A percentile compares a stretch with the other conserved stretches of the same genome.
phyloP scores from a whole-genome alignment of 2,329 filamentous ascomycete genomes.

The Ceratocystis harringtonii region DNA sequence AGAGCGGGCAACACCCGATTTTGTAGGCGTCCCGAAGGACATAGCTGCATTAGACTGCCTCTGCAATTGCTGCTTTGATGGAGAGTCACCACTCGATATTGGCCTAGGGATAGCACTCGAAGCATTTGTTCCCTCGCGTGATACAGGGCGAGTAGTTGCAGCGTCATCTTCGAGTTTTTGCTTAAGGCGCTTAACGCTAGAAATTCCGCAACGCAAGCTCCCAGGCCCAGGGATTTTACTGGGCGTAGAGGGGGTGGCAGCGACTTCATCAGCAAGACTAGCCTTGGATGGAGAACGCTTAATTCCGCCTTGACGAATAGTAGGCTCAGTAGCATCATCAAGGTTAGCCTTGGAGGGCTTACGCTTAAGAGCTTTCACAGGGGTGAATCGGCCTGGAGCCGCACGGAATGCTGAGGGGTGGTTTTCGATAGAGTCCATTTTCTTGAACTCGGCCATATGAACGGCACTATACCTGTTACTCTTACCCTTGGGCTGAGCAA shows the following conservation, averaged over 20 bases:
- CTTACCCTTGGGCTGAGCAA: slow-evolving; percentile 67
- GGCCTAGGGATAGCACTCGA: slow-evolving; percentile 34
- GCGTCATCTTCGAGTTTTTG: slow-evolving; percentile 53
- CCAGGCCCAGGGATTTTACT: slow-evolving; percentile 17
- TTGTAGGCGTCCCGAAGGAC: slow-evolving; percentile 27
- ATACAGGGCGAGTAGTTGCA: slow-evolving; percentile 47
- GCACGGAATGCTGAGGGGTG: slow-evolving; percentile 67
- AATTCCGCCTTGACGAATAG: slow-evolving; percentile 20
- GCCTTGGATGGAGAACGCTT: slow-evolving; percentile 25
- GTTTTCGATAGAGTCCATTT: slow-evolving; percentile 90
- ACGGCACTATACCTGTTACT: slow-evolving; percentile 66
- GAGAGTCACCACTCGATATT: slow-evolving; percentile 26
- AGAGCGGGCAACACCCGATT: slow-evolving; percentile 54
- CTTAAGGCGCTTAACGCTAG: slow-evolving; percentile 55
- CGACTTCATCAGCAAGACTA: slow-evolving; percentile 23
- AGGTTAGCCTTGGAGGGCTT: slow-evolving; percentile 45
- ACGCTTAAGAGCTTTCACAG: slow-evolving; percentile 22
- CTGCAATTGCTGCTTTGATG: slow-evolving; percentile 10
- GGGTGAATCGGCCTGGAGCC: slow-evolving; percentile 38
- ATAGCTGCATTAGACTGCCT: slow-evolving; percentile 5
- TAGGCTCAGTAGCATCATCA: slow-evolving; percentile 39
- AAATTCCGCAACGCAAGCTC: slow-evolving; percentile 19
- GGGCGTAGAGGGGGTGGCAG: not conserved
- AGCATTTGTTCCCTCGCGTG: slow-evolving; percentile 29
- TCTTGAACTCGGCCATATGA: slow-evolving; percentile 81